A percentile compares a stretch with the other conserved stretches of the same genome.
Evolutionary conservation across 2,329 filamentous ascomycete species (phyloP).

Genomic region (Botrytis fragariae): DNA sequence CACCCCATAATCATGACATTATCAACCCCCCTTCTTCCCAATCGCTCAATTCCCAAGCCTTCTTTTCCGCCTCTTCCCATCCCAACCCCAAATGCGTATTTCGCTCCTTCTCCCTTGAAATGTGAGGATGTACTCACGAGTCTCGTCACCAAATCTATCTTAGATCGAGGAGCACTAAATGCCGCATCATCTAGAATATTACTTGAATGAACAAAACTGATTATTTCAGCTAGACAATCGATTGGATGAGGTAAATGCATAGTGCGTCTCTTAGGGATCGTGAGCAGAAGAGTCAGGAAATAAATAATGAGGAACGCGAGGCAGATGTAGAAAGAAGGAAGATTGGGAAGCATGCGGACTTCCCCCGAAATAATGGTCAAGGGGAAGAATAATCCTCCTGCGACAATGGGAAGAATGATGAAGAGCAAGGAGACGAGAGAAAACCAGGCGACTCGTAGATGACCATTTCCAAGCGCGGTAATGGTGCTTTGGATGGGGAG

Average conservation of each 20-base stretch:
- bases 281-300: slow-evolving; percentile 57
- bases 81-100: slow-evolving; percentile 35
- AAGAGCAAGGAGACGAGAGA: slow-evolving; percentile 60
- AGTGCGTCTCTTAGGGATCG: slow-evolving; percentile 60
- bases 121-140: slow-evolving; percentile 45
- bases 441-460: slow-evolving; percentile 63
- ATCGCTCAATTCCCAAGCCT: slow-evolving; percentile 34
- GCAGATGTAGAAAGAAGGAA: slow-evolving; percentile 70
- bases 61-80: slow-evolving; percentile 32
- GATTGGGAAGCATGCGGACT: slow-evolving; percentile 68
- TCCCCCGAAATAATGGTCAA: slow-evolving; percentile 53
- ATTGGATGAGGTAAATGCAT: slow-evolving; percentile 72
- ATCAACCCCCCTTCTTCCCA: slow-evolving; percentile 29
- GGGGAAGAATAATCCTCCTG: slow-evolving; percentile 71
- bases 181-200: slow-evolving; percentile 69
- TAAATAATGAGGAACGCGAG: slow-evolving; percentile 71
- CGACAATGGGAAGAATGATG: slow-evolving; percentile 63
- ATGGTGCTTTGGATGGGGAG: slow-evolving; percentile 59
- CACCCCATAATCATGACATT: slow-evolving; percentile 7
- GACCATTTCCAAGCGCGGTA: slow-evolving; percentile 54
- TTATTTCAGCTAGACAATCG: slow-evolving; percentile 69
- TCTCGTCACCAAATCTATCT: slow-evolving; percentile 65
- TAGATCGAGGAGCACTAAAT: slow-evolving; percentile 67
- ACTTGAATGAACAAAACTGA: slow-evolving; percentile 73
- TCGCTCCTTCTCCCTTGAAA: slow-evolving; percentile 22